A percentile compares a stretch with the other conserved stretches of the same genome.
phyloP scores from a whole-genome alignment of 176 grass and related monocot genomes.

The Dendrocalamus sinicus region DNA sequence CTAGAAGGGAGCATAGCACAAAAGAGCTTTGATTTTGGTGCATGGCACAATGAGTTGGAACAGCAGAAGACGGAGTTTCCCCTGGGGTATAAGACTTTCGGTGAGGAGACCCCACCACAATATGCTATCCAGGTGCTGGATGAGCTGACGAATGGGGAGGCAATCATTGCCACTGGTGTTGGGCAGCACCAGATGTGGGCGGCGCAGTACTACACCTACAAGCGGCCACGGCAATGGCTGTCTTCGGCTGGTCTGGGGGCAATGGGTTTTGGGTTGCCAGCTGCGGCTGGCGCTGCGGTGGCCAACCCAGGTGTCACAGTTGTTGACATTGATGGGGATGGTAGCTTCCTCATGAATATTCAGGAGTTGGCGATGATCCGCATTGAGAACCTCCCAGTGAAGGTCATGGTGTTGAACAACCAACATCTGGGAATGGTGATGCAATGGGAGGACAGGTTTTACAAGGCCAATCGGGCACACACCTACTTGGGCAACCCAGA shows the following conservation, averaged over 20 bases:
- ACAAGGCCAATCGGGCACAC: conserved; percentile 86
- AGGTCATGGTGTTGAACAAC: conserved; percentile 86
- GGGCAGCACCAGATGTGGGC: conserved; percentile 99
- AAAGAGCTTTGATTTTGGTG: conserved; percentile 54
- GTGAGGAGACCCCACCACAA: conserved; percentile 72
- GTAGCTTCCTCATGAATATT: conserved; percentile 94
- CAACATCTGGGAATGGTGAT: conserved; percentile 95
- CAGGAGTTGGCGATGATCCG: conserved; percentile 89
- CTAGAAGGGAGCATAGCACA: conserved; percentile 46
- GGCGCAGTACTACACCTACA: conserved; percentile 84
- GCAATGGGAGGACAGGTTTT: conserved; percentile 93
- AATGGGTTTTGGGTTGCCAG: conserved; percentile 94
- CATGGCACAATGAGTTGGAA: conserved; percentile 71
- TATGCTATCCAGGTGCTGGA: conserved; percentile 90
- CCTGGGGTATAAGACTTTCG: conserved; percentile 71
- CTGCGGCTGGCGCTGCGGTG: conserved; percentile 83
- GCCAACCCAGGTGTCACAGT: conserved; percentile 82
- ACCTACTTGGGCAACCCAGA: conserved; percentile 89
- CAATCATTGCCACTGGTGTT: conserved; percentile 83
- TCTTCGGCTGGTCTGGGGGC: conserved; percentile 76
- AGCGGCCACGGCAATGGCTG: conserved; percentile 74
- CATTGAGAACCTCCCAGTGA: conserved; percentile 83
- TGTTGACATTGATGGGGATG: conserved; percentile 92
- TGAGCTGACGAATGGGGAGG: conserved; percentile 79
- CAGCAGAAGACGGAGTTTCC: conserved; percentile 81